Conservation (phyloP, 192 early-diverging fungal genomes). For the Glomus cerebriforme region DNA sequence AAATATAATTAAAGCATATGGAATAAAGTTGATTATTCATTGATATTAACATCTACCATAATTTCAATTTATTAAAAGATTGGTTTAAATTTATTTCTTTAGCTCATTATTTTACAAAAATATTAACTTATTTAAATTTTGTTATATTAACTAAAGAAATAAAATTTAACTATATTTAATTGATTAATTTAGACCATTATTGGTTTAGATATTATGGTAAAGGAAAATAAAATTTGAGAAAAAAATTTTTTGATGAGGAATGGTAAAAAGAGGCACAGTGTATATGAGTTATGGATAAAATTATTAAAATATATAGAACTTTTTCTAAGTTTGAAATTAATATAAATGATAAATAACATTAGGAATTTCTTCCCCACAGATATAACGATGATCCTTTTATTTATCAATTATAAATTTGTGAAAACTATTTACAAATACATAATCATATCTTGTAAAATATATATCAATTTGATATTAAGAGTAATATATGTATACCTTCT, state of each 20-base stretch:
- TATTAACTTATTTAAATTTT: slow-evolving; percentile 64
- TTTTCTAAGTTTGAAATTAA: too few relatives aligned
- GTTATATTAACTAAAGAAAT: slow-evolving; percentile 52
- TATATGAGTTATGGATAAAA: too few relatives aligned
- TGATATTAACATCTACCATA: not conserved
- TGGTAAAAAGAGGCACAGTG: too few relatives aligned
- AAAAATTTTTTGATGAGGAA: slow-evolving; percentile 53
- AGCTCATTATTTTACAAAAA: slow-evolving; percentile 75
- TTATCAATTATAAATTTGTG: too few relatives aligned
- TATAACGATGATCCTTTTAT: too few relatives aligned
- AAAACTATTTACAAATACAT: too few relatives aligned
- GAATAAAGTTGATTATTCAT: slow-evolving; percentile 34
- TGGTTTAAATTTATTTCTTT: slow-evolving; percentile 64
- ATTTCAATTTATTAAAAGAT: slow-evolving; percentile 59
- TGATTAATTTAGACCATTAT: slow-evolving; percentile 60
- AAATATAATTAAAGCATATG: not conserved
- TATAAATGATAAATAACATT: too few relatives aligned
- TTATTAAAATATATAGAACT: too few relatives aligned
- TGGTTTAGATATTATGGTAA: slow-evolving; percentile 65
- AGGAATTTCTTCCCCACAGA: too few relatives aligned
- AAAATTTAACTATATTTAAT: slow-evolving; percentile 40
- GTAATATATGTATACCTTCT: too few relatives aligned
- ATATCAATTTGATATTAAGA: too few relatives aligned
- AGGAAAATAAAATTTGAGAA: slow-evolving; percentile 69
- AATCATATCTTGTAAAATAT: too few relatives aligned